Evolutionary conservation across 192 early-diverging fungal genomes (phyloP).

Genomic region (Coemansia sp.): DNA sequence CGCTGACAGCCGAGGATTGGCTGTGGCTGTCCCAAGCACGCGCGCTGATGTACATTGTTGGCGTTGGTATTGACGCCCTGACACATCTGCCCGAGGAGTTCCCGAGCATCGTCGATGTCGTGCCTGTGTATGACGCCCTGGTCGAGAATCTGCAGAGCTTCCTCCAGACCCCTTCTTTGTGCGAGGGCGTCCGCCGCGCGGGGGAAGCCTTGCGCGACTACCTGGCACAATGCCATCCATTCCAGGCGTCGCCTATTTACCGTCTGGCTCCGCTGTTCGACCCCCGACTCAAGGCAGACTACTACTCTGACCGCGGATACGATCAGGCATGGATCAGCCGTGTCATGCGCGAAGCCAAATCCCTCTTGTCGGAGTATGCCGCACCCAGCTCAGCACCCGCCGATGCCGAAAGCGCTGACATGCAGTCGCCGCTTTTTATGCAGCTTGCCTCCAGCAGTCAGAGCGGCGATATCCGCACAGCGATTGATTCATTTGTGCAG

Average conservation of each 20-base stretch:
- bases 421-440: constrained; percentile 11
- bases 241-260: constrained; percentile 53
- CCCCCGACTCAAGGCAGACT: constrained; percentile 42
- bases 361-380: constrained; percentile 32
- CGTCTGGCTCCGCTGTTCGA: constrained; percentile 51
- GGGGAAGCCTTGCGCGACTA: constrained; percentile 40
- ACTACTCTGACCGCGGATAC: constrained; percentile 40
- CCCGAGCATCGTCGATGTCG: constrained; percentile 41
- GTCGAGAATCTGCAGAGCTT: constrained; percentile 32
- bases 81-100: constrained; percentile 26
- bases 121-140: constrained; percentile 45
- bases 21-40: constrained; percentile 45
- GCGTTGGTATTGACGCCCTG: constrained; percentile 13
- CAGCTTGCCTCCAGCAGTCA: constrained; percentile 7
- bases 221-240: constrained; percentile 46
- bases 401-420: not conserved
- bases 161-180: constrained; percentile 23
- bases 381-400: constrained; percentile 6
- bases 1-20: constrained; percentile 35
- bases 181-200: constrained; percentile 23
- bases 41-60: constrained; percentile 30
- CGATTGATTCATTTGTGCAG: constrained; percentile 35
- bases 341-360: constrained; percentile 35
- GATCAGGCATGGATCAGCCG: constrained; percentile 40
- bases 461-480: constrained; percentile 20